Percentiles rank a stretch among this genome's conserved stretches.
Evolutionary conservation across 2,329 filamentous ascomycete species (phyloP).

Genomic region (Aureobasidium sp.): DNA sequence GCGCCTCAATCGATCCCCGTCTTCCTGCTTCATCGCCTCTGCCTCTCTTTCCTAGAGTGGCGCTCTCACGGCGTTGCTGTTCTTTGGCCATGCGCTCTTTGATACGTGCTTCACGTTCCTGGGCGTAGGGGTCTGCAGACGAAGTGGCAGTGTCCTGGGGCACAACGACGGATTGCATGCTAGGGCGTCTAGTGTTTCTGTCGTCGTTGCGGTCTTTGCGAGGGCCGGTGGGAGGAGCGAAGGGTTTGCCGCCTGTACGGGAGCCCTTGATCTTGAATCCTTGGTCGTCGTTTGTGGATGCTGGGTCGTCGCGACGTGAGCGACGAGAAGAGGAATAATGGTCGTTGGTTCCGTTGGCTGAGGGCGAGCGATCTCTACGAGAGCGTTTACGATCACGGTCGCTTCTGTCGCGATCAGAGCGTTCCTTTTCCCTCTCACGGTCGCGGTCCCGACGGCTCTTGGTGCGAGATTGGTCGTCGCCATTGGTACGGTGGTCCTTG

Average conservation of each 20-base stretch:
- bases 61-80: slow-evolving; percentile 52
- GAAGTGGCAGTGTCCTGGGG: slow-evolving; percentile 13
- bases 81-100: slow-evolving; percentile 54
- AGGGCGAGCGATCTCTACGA: slow-evolving; percentile 38
- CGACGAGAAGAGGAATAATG: slow-evolving; percentile 33
- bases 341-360: slow-evolving; percentile 41
- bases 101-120: slow-evolving; percentile 24
- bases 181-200: slow-evolving; percentile 12
- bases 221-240: slow-evolving; percentile 31
- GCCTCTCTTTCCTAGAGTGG: slow-evolving; percentile 32
- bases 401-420: slow-evolving; percentile 22
- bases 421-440: slow-evolving; percentile 14
- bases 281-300: slow-evolving; percentile 28
- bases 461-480: neutral
- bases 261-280: slow-evolving; percentile 43
- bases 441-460: slow-evolving; percentile 13
- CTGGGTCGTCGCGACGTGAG: slow-evolving; percentile 30
- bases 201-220: slow-evolving; percentile 21
- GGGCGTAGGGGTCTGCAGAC: slow-evolving; percentile 26
- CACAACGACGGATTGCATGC: slow-evolving; percentile 1
- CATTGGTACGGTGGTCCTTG: neutral
- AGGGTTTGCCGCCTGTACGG: slow-evolving; percentile 14
- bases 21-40: slow-evolving; percentile 7
- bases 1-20: slow-evolving; percentile 23
- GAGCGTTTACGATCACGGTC: slow-evolving; percentile 38